Evolutionary conservation across 108 stramenopile genomes (phyloP).

Genomic region (Mediolabrus comicus): DNA sequence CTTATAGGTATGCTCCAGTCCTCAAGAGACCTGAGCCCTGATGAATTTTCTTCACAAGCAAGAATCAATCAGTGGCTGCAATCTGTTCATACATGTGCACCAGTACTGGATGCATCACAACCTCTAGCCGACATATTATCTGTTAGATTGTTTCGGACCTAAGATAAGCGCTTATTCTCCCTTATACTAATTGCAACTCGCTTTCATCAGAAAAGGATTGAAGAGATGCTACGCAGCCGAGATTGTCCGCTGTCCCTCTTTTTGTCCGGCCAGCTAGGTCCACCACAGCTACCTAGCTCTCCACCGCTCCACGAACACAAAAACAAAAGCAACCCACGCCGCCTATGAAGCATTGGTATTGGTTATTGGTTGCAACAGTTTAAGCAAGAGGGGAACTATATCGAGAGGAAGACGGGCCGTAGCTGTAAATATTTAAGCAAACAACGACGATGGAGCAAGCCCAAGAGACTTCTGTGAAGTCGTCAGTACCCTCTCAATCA

Average conservation of each 20-base stretch:
- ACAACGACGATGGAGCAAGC: conserved; percentile 1
- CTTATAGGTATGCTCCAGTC: conserved; percentile 14
- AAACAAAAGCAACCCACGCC: too few relatives aligned
- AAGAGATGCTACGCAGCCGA: too few relatives aligned
- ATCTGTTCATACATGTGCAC: conserved; percentile 46
- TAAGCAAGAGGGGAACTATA: too few relatives aligned
- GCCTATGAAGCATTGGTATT: too few relatives aligned
- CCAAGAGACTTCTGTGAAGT: neutral
- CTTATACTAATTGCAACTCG: too few relatives aligned
- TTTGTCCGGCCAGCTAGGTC: too few relatives aligned
- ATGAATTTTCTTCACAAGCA: neutral
- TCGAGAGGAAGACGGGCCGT: too few relatives aligned
- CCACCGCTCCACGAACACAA: too few relatives aligned
- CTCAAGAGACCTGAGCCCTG: conserved; percentile 1
- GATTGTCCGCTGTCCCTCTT: too few relatives aligned
- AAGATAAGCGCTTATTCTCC: neutral
- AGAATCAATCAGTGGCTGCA: conserved; percentile 31
- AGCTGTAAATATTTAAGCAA: neutral
- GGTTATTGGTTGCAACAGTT: too few relatives aligned
- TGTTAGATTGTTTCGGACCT: conserved; percentile 73
- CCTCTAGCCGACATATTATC: conserved; percentile 73
- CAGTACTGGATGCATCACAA: conserved; percentile 71
- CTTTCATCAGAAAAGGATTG: too few relatives aligned
- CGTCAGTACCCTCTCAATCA: conserved; percentile 13
- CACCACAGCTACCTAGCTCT: too few relatives aligned